Evolutionary conservation across 768 basidiomycete genomes (phyloP), one percentile per base, ranked within the genome.

Genomic region (Leccinum aurantiacum): DNA sequence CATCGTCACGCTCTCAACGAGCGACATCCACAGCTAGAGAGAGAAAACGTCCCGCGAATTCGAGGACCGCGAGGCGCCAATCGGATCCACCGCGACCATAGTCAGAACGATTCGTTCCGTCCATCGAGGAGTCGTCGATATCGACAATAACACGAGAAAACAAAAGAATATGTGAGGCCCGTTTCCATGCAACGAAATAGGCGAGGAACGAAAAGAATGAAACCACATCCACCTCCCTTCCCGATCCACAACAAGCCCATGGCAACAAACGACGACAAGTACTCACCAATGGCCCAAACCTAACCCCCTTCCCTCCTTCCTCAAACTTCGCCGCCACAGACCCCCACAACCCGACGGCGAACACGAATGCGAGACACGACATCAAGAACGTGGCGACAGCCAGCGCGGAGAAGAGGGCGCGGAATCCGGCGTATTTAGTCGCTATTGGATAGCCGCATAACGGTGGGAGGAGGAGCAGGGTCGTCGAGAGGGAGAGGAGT

Each of bases 61-160:
- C 35, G 35, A 35, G 35, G 35, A 35, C 35, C 14, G 35, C 35
- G 35, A 35, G 13, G 14, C 35, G 14, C 35, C 35, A 35, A 0
- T 35, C 2, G 14, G 6, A 37, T 37, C 35, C 35, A 15, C 13
- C 14, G 35, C 69, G 54, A 70, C 73, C 35, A 15, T 37, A 7
- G 35, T 37, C 35, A 14, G 35, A 37, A 37, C 14, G 0, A 37
- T 37, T 13, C 33, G 35, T 37, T 37, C 15, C 37, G 73, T 85
- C 87, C 9, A 84, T 89, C 62, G 84, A 89, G 53, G 88, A 91
- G 41, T n/a, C 41, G 41, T n/a, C 41, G 17, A 44, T 17, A 4
- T 9, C 41, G 41, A 44, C n/a, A 10, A 4, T 17, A n/a, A 44
- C 8, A 44, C 15, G 41, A 46, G 19, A 46, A 25, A 9, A 4